Percentiles rank a stretch among this genome's conserved stretches.
phyloP scores from a whole-genome alignment of 192 early-diverging fungal genomes.

The Umbelopsis sp. region DNA sequence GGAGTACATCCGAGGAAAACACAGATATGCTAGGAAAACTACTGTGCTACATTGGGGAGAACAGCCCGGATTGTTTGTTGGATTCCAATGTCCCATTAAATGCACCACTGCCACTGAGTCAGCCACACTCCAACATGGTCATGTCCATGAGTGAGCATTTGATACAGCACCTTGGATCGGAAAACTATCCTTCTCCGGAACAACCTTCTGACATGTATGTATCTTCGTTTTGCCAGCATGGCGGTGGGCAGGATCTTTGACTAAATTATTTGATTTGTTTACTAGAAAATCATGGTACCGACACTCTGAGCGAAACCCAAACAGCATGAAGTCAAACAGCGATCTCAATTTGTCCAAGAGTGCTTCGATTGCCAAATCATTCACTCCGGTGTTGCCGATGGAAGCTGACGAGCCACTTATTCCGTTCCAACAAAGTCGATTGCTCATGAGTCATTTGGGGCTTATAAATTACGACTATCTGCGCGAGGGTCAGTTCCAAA shows the following conservation, averaged over 20 bases:
- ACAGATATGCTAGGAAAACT: constrained; percentile 62
- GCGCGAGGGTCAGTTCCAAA: constrained; percentile 67
- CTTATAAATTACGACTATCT: constrained; percentile 72
- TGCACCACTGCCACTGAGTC: constrained; percentile 27
- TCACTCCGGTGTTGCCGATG: constrained; percentile 49
- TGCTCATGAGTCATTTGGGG: constrained; percentile 80
- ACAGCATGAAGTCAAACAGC: background rate
- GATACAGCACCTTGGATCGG: constrained; percentile 50
- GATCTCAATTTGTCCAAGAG: constrained; percentile 28
- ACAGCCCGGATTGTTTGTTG: constrained; percentile 64
- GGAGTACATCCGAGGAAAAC: constrained; percentile 23
- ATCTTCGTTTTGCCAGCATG: background rate
- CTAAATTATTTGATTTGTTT: too few relatives aligned
- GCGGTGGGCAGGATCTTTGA: too few relatives aligned
- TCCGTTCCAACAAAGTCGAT: constrained; percentile 64
- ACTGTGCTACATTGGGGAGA: constrained; percentile 56
- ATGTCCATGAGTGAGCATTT: constrained; percentile 45
- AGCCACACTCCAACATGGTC: constrained; percentile 24
- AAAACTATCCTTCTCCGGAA: constrained; percentile 33
- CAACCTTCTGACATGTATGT: constrained; percentile 31
- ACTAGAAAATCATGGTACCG: constrained; percentile 11
- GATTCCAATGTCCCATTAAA: constrained; percentile 46
- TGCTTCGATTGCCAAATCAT: constrained; percentile 54
- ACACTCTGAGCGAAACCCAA: background rate
- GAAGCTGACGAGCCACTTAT: constrained; percentile 52